Percentiles rank a stretch among this genome's conserved stretches.
phyloP scores from a whole-genome alignment of 75 land plant genomes.

The Pinus albicaulis region DNA sequence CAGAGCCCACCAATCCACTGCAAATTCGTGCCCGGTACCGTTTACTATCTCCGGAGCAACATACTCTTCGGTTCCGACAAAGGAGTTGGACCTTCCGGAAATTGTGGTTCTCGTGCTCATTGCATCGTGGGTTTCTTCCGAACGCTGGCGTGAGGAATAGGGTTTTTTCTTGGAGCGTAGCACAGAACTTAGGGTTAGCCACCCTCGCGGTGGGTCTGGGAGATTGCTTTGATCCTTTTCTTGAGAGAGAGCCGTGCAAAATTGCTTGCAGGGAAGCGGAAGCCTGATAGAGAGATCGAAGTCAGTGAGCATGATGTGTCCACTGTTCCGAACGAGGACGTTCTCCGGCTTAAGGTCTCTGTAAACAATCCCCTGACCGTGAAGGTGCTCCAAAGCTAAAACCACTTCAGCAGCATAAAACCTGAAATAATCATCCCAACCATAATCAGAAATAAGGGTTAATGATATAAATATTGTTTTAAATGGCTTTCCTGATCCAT shows the following conservation, averaged over 20 bases:
- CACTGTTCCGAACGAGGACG: conserved; percentile 47
- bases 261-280: conserved; percentile 8
- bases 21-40: conserved; percentile 17
- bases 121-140: neutral
- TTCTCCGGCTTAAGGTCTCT: conserved; percentile 83
- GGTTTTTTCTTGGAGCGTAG: conserved; percentile 1
- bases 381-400: conserved; percentile 65
- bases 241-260: neutral
- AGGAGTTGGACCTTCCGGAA: conserved; percentile 36
- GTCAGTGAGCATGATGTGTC: conserved; percentile 71
- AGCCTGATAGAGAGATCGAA: conserved; percentile 70
- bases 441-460: neutral
- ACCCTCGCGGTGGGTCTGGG: neutral
- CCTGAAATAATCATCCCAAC: neutral
- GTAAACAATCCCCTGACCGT: conserved; percentile 48
- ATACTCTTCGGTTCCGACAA: conserved; percentile 37
- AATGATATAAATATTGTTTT: too few relatives aligned
- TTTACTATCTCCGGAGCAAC: conserved; percentile 23
- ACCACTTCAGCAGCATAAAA: conserved; percentile 77
- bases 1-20: conserved; percentile 31
- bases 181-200: neutral
- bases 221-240: neutral
- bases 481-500: too few relatives aligned
- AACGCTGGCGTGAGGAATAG: neutral
- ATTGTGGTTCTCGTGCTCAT: neutral